These are phyloP conservation scores for Vitis labrusca DNA, from an alignment of 164 flowering plant species.

Conservation along the genomic window DNA sequence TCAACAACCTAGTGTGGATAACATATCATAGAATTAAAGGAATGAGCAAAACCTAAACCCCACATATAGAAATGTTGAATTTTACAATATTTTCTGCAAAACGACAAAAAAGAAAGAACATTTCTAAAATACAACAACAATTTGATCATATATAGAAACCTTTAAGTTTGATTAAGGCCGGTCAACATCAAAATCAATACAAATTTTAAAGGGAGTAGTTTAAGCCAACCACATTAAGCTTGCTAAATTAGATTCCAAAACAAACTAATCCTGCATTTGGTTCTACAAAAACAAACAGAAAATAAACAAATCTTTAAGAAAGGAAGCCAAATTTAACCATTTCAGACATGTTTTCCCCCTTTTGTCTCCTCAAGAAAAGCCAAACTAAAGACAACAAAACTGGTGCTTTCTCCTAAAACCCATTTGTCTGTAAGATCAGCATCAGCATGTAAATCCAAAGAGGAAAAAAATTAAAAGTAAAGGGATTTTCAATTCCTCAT, in stretches of 20 bases:
- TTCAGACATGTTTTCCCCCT: neutral
- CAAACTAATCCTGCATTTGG: too few relatives aligned
- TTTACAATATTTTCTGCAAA: neutral
- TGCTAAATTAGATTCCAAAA: too few relatives aligned
- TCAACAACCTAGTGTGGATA: conserved; percentile 53
- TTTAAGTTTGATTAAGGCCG: neutral
- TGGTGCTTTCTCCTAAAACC: neutral
- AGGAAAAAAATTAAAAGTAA: too few relatives aligned
- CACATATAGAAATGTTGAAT: neutral
- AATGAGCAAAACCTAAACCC: conserved; percentile 2
- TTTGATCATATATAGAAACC: neutral
- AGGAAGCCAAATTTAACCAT: conserved; percentile 1
- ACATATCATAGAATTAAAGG: neutral
- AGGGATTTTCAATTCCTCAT: too few relatives aligned
- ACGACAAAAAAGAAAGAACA: neutral
- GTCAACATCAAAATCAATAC: too few relatives aligned
- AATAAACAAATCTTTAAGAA: neutral
- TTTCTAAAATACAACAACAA: neutral
- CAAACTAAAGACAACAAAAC: neutral
- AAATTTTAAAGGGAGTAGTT: neutral
- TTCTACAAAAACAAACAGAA: neutral
- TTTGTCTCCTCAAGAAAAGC: neutral
- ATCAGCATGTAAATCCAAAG: neutral
- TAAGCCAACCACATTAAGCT: neutral
- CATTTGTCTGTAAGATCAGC: neutral